Evolutionary conservation across 345 rosid genomes (phyloP).

Genomic region (Rhodamnia argentea): DNA sequence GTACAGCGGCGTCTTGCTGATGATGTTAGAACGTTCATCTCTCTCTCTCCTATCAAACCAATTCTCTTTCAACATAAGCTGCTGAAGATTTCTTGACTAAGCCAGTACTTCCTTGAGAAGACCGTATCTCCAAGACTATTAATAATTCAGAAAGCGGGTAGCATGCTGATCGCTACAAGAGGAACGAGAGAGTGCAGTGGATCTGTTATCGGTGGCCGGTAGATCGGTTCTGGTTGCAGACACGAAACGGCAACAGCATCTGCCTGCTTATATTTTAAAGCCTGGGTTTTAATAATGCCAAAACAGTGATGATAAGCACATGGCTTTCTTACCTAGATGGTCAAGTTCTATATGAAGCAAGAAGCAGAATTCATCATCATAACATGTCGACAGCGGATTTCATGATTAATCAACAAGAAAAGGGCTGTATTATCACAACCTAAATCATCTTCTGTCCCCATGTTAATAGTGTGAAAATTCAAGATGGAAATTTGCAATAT

Average conservation of each 20-base stretch:
- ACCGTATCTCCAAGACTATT: background rate
- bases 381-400: background rate
- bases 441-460: background rate
- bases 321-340: background rate
- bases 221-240: slow-evolving; percentile 86
- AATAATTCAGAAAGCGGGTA: background rate
- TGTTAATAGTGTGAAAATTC: background rate
- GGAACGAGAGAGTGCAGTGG: slow-evolving; percentile 86
- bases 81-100: background rate
- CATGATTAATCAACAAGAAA: background rate
- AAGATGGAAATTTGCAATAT: background rate
- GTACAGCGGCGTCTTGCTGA: background rate
- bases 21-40: background rate
- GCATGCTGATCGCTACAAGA: slow-evolving; percentile 22
- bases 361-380: background rate
- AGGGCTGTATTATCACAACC: background rate
- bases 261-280: slow-evolving; percentile 27
- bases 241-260: slow-evolving; percentile 86
- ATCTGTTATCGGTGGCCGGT: slow-evolving; percentile 70
- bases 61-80: background rate
- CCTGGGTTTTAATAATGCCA: background rate
- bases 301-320: background rate
- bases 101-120: background rate
- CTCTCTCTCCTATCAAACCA: background rate
- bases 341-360: background rate